phyloP scores from a whole-genome alignment of 139 green algal genomes.

The Picochlorum sp. region DNA sequence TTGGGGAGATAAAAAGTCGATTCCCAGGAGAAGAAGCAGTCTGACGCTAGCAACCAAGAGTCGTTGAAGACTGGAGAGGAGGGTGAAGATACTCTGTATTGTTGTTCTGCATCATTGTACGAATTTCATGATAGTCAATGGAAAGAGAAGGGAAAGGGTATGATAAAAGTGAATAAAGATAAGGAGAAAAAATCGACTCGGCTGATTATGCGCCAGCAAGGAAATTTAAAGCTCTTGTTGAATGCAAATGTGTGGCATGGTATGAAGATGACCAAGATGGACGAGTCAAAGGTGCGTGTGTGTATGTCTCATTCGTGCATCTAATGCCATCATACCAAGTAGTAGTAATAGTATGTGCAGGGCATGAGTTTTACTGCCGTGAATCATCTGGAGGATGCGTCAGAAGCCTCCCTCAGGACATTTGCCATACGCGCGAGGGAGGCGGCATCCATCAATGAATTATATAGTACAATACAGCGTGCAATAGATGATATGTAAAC shows the following conservation, averaged over 20 bases:
- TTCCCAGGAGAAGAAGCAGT: slow-evolving; percentile 14
- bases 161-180: slow-evolving; percentile 66
- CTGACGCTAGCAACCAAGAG: background rate
- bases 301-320: background rate
- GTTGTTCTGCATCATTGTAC: slow-evolving; percentile 59
- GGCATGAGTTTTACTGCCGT: slow-evolving; percentile 68
- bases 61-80: slow-evolving; percentile 66
- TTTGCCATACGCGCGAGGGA: background rate
- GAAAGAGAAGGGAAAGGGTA: slow-evolving; percentile 77
- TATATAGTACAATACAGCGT: background rate
- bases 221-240: slow-evolving; percentile 79
- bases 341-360: background rate
- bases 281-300: slow-evolving; percentile 47
- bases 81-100: slow-evolving; percentile 49
- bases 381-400: slow-evolving; percentile 37
- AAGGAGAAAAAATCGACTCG: slow-evolving; percentile 33
- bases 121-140: slow-evolving; percentile 71
- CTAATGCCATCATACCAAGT: background rate
- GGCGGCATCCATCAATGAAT: background rate
- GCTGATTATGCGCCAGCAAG: slow-evolving; percentile 83
- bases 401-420: background rate
- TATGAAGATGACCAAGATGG: slow-evolving; percentile 74
- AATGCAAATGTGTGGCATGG: slow-evolving; percentile 75
- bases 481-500: no score
- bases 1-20: background rate